Conservation (phyloP, 2,329 filamentous ascomycete species). For the Colletotrichum lini region DNA sequence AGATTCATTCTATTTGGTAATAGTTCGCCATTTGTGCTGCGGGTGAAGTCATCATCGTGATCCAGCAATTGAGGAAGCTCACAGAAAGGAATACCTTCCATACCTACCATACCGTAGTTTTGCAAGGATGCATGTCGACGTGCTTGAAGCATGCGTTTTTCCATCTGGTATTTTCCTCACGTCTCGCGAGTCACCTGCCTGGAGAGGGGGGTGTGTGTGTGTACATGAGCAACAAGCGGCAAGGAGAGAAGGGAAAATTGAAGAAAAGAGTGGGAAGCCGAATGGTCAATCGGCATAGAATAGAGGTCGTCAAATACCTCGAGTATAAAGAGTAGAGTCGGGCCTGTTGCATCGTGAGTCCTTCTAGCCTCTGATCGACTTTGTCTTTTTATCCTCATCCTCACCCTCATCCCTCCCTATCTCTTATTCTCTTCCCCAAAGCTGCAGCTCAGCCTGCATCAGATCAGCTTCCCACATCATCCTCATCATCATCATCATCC, state of each 20-base stretch:
- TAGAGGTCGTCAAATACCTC: slow-evolving; percentile 5
- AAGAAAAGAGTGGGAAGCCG: slow-evolving; percentile 9
- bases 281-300: slow-evolving; percentile 8
- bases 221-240: slow-evolving; percentile 3
- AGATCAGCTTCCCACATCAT: slow-evolving; percentile 3
- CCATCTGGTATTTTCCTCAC: slow-evolving; percentile 14
- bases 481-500: not conserved
- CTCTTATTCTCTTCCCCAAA: not conserved
- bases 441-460: slow-evolving; percentile 7
- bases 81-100: slow-evolving; percentile 6
- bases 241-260: not conserved
- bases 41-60: slow-evolving; percentile 45
- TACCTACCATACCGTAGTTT: not conserved
- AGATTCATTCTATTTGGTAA: slow-evolving; percentile 39
- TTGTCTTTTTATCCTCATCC: slow-evolving; percentile 20
- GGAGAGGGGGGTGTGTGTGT: slow-evolving; percentile 4
- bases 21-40: slow-evolving; percentile 36
- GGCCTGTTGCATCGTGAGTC: slow-evolving; percentile 37
- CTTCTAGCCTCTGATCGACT: slow-evolving; percentile 24
- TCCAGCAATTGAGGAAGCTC: slow-evolving; percentile 22
- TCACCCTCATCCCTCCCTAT: slow-evolving; percentile 6
- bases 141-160: slow-evolving; percentile 28
- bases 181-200: slow-evolving; percentile 37
- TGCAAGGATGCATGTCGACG: slow-evolving; percentile 39
- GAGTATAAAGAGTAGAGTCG: slow-evolving; percentile 28